Evolutionary conservation across 2,329 filamentous ascomycete species (phyloP), one percentile per base, ranked within the genome.

Genomic region (Claviceps arundinis): DNA sequence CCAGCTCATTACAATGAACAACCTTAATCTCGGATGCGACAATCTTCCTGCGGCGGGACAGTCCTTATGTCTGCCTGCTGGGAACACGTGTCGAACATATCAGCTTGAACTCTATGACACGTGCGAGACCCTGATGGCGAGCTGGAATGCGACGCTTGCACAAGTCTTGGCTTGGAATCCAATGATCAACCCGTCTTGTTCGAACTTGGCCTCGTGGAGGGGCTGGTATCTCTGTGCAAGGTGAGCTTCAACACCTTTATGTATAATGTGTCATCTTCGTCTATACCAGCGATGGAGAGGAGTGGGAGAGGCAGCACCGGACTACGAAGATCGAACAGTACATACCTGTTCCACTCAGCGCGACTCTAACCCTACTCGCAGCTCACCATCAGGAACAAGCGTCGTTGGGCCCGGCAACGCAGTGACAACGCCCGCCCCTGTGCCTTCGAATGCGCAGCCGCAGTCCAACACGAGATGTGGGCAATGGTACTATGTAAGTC

Each of bases 21-120:
- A 34, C 4, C 48, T 50, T n/a, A 34, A 50, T 40, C 37, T 50
- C 37, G 48, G 37, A n/a, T 50, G 48, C 24, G 38, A 50, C 48
- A 42, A 26, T 50, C 22, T 50, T 22, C 48, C 48, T 9, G 37
- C 37, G 9, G 48, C 34, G 9, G 48, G 48, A 16, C 37, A 41
- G 16, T 17, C 48, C 24, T 14, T 50, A 13, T 50, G 48, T 19
- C 26, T 50, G 38, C 48, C 38, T 16, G 9, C 22, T 7, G 19
- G 19, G 9, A 24, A 13, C 41, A 43, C 38, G 2, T 50, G 48
- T 40, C 17, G 38, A 16, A 34, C 38, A 16, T 26, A 50, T 43
- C 48, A 50, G 26, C 13, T 50, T 38, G 37, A n/a, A 26, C 41
- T 45, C 11, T 37, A 44, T 30, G 49, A 50, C 17, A 51, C 49